A percentile compares a stretch with the other conserved stretches of the same genome.
Evolutionary conservation across 2,329 filamentous ascomycete genomes (phyloP).

Genomic region (Fusarium duplospermum): DNA sequence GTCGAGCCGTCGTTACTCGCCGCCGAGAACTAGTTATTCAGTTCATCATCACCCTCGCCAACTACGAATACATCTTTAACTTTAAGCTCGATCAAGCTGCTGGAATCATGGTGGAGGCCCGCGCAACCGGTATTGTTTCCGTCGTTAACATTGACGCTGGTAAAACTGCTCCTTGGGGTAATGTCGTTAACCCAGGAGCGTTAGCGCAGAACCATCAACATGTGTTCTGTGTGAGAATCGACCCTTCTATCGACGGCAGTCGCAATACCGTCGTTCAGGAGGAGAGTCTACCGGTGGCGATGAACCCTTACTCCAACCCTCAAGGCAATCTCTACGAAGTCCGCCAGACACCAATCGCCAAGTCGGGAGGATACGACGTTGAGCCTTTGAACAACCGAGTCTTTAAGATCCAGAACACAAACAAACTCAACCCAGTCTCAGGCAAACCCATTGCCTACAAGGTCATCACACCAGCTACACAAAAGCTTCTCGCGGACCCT

Average conservation of each 20-base stretch:
- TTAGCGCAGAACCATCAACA: conserved; percentile 79
- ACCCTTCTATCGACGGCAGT: conserved; percentile 72
- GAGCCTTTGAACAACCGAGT: conserved; percentile 60
- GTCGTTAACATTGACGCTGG: conserved; percentile 70
- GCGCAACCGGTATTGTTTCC: conserved; percentile 74
- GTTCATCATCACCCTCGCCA: conserved; percentile 75
- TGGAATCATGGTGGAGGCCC: conserved; percentile 69
- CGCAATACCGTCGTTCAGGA: conserved; percentile 64
- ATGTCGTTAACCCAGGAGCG: conserved; percentile 71
- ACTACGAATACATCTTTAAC: conserved; percentile 73
- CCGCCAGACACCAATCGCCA: conserved; percentile 58
- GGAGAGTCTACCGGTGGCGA: conserved; percentile 57
- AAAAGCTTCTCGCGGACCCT: conserved; percentile 55
- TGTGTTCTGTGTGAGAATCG: conserved; percentile 73
- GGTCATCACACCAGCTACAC: conserved; percentile 54
- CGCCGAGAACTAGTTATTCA: conserved; percentile 74
- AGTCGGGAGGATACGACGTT: conserved; percentile 59
- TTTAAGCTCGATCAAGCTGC: conserved; percentile 71
- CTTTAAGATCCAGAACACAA: conserved; percentile 63
- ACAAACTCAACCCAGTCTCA: conserved; percentile 56
- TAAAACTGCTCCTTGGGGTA: conserved; percentile 66
- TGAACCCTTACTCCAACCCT: conserved; percentile 57
- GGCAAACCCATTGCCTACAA: conserved; percentile 62
- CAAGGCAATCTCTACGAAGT: conserved; percentile 60
- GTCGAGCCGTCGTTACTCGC: conserved; percentile 69